Conservation (phyloP, 495 filamentous ascomycete genomes). For the Xylaria curta region DNA sequence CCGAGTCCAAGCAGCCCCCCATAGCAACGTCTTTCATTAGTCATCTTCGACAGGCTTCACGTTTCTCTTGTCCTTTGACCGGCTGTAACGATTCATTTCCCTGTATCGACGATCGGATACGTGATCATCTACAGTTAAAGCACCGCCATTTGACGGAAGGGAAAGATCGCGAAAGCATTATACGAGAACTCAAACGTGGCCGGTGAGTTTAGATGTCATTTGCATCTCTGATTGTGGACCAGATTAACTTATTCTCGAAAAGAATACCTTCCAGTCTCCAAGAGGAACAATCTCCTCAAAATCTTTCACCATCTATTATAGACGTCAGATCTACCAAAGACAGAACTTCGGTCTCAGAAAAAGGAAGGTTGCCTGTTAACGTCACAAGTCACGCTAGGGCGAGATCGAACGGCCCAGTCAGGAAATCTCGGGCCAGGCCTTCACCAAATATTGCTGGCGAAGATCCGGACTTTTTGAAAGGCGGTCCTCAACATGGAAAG, state of each 20-base stretch:
- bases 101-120: slow-evolving; percentile 34
- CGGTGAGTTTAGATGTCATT: slow-evolving; percentile 26
- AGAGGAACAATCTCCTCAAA: no score
- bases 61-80: slow-evolving; percentile 27
- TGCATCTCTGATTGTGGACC: background rate
- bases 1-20: slow-evolving; percentile 28
- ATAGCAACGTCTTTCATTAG: slow-evolving; percentile 32
- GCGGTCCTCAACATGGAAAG: slow-evolving; percentile 38
- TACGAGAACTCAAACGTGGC: slow-evolving; percentile 31
- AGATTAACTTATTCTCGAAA: background rate
- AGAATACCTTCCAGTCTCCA: no score
- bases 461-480: slow-evolving; percentile 41
- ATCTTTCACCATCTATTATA: no score
- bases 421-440: slow-evolving; percentile 35
- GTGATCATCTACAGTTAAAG: slow-evolving; percentile 30
- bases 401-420: slow-evolving; percentile 25
- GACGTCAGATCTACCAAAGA: no score
- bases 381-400: no score
- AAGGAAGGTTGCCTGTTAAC: no score
- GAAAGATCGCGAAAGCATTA: slow-evolving; percentile 27
- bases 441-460: slow-evolving; percentile 20
- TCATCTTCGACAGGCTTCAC: slow-evolving; percentile 33
- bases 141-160: slow-evolving; percentile 29
- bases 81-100: slow-evolving; percentile 27
- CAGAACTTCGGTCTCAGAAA: no score